A percentile compares a stretch with the other conserved stretches of the same genome.
These are phyloP conservation scores for Xerocomellus dryophilus DNA, from an alignment of 768 basidiomycete genomes.

Conservation along the genomic window DNA sequence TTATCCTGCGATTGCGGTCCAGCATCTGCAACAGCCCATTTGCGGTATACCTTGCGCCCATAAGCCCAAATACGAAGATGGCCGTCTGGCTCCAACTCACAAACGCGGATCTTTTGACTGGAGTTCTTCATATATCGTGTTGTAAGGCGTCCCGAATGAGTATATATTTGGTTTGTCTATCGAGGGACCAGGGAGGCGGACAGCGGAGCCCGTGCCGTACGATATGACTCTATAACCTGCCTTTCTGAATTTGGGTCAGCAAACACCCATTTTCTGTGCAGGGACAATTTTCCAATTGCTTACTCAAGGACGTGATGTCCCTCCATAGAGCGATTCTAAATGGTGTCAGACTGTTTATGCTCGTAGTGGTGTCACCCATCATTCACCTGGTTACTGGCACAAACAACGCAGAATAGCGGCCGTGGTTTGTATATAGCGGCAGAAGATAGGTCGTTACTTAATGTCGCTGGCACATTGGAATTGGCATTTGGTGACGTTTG, in stretches of 20 bases:
- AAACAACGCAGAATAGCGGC: constrained; percentile 95
- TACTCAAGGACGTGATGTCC: constrained; percentile 88
- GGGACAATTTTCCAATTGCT: constrained; percentile 42
- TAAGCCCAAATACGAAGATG: constrained; percentile 13
- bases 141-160: constrained; percentile 94
- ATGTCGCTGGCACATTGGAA: not conserved
- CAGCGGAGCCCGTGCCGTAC: constrained; percentile 94
- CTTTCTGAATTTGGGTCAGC: constrained; percentile 54
- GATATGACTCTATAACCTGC: constrained; percentile 91
- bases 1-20: constrained; percentile 90
- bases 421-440: constrained; percentile 52
- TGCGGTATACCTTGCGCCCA: constrained; percentile 68
- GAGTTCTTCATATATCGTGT: constrained; percentile 90
- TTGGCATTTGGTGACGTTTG: constrained; percentile 11
- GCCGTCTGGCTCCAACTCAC: constrained; percentile 45
- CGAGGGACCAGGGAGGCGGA: constrained; percentile 91
- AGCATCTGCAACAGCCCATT: constrained; percentile 96
- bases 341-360: constrained; percentile 13
- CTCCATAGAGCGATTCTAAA: constrained; percentile 96
- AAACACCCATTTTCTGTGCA: not conserved
- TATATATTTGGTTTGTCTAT: constrained; percentile 99
- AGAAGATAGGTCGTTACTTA: constrained; percentile 9
- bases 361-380: not conserved
- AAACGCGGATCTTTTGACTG: constrained; percentile 76
- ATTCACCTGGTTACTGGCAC: constrained; percentile 94